phyloP scores from a whole-genome alignment of 2,329 filamentous ascomycete species.

The Penicillium psychrosexuale region DNA sequence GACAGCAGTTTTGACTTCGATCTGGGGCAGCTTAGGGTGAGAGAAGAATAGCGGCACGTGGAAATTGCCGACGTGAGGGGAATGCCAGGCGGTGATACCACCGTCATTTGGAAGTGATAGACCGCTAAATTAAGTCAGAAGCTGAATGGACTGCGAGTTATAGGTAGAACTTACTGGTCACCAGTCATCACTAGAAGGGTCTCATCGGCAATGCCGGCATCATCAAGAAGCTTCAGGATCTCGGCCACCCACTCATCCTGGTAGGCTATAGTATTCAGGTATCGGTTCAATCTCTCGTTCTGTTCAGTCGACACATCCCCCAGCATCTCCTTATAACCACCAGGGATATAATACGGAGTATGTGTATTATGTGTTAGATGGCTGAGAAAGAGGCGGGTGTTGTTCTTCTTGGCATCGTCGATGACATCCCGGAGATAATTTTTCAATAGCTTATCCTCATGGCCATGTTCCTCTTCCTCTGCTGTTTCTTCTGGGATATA shows the following conservation, averaged over 20 bases:
- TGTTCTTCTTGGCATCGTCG: constrained; percentile 23
- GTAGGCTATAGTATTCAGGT: constrained; percentile 28
- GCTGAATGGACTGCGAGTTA: too few relatives aligned
- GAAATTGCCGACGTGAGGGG: constrained; percentile 27
- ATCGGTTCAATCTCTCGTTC: constrained; percentile 25
- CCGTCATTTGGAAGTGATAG: constrained; percentile 28
- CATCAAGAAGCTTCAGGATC: constrained; percentile 27
- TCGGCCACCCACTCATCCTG: constrained; percentile 27
- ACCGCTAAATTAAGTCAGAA: constrained; percentile 12
- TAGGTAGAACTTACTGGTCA: constrained; percentile 22
- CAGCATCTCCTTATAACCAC: constrained; percentile 21
- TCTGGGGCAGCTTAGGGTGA: constrained; percentile 24
- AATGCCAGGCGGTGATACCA: constrained; percentile 29
- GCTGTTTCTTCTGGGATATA: constrained; percentile 19
- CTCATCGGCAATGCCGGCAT: constrained; percentile 29
- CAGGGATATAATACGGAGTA: constrained; percentile 26
- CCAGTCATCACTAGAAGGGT: constrained; percentile 31
- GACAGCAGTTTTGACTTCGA: constrained; percentile 23
- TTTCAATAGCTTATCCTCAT: constrained; percentile 22
- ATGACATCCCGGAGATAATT: constrained; percentile 28
- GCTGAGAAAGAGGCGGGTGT: constrained; percentile 29
- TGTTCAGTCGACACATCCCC: constrained; percentile 7
- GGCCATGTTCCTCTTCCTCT: constrained; percentile 25
- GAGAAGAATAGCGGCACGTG: constrained; percentile 27
- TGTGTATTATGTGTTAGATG: constrained; percentile 31